A percentile compares a stretch with the other conserved stretches of the same genome.
Evolutionary conservation across 225 moss, liverwort and hornwort genomes (phyloP).

Genomic region (Marchantia polymorpha): DNA sequence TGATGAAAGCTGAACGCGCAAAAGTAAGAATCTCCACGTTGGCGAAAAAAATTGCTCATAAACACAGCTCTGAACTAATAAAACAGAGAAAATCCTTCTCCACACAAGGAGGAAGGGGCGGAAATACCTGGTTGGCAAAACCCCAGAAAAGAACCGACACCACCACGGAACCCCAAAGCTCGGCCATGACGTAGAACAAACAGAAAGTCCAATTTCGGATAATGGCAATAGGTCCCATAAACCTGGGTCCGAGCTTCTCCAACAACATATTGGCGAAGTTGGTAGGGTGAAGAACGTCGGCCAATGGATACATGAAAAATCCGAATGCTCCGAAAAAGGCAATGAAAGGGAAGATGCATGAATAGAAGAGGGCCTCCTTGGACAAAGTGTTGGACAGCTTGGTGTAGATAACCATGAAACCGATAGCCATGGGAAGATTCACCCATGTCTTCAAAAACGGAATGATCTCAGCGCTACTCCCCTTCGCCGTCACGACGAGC

Average conservation of each 20-base stretch:
- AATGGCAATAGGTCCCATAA: constrained; percentile 94
- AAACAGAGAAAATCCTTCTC: too few species aligned
- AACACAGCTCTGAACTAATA: background rate
- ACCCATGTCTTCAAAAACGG: constrained; percentile 99
- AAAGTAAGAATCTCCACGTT: background rate
- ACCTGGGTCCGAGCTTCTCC: constrained; percentile 67
- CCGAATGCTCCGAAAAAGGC: constrained; percentile 86
- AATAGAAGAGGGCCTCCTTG: constrained; percentile 88
- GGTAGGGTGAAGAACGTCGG: constrained; percentile 91
- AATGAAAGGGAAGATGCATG: constrained; percentile 91
- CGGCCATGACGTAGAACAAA: constrained; percentile 99
- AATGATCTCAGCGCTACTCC: constrained; percentile 97
- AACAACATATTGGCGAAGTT: constrained; percentile 74
- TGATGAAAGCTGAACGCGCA: background rate
- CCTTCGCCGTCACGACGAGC: constrained; percentile 98
- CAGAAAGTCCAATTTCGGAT: constrained; percentile 98
- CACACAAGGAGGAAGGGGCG: background rate
- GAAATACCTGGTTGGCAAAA: constrained; percentile 88
- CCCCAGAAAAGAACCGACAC: constrained; percentile 99
- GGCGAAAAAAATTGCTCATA: background rate
- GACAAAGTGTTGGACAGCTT: constrained; percentile 84
- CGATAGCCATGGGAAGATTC: constrained; percentile 98
- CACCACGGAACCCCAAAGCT: constrained; percentile 99
- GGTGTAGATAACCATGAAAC: constrained; percentile 96
- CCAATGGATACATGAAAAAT: constrained; percentile 92